phyloP scores from a whole-genome alignment of 1,139 yeast species.

The Diutina pseudorugosa region DNA sequence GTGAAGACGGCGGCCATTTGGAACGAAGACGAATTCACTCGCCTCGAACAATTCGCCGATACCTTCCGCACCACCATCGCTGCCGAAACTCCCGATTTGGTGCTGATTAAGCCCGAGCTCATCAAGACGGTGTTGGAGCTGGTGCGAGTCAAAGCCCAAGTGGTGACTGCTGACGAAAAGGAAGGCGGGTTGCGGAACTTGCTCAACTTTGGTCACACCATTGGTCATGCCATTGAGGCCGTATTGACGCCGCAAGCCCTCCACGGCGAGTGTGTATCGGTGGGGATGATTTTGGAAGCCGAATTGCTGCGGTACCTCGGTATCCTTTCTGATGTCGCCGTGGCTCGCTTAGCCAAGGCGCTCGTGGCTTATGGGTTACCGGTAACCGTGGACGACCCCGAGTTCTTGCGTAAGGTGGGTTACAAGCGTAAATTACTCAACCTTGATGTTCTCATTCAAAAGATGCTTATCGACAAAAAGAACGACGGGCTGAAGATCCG shows the following conservation, averaged over 20 bases:
- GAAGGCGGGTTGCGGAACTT: slow-evolving; percentile 91
- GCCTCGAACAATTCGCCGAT: slow-evolving; percentile 69
- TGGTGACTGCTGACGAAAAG: slow-evolving; percentile 88
- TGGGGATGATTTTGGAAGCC: slow-evolving; percentile 92
- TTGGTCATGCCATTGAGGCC: slow-evolving; percentile 98
- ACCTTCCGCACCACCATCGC: slow-evolving; percentile 49
- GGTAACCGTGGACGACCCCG: slow-evolving; percentile 58
- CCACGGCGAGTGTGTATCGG: slow-evolving; percentile 95
- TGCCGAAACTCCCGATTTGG: slow-evolving; percentile 37
- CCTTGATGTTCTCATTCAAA: slow-evolving; percentile 56
- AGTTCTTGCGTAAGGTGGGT: slow-evolving; percentile 54
- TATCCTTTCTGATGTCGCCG: slow-evolving; percentile 82
- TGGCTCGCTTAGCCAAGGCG: slow-evolving; percentile 78
- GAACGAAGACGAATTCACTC: slow-evolving; percentile 78
- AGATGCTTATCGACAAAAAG: slow-evolving; percentile 94
- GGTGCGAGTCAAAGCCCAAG: slow-evolving; percentile 83
- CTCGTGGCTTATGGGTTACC: slow-evolving; percentile 82
- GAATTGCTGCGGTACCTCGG: slow-evolving; percentile 88
- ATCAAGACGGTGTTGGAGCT: slow-evolving; percentile 76
- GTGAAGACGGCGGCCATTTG: slow-evolving; percentile 97
- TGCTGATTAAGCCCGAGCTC: slow-evolving; percentile 59
- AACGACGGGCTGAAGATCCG: slow-evolving; percentile 88
- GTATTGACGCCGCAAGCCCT: slow-evolving; percentile 89
- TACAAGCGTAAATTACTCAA: slow-evolving; percentile 51
- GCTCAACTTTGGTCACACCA: slow-evolving; percentile 91